Conservation (phyloP, 2,329 filamentous ascomycete species). For the Balansia obtecta region DNA sequence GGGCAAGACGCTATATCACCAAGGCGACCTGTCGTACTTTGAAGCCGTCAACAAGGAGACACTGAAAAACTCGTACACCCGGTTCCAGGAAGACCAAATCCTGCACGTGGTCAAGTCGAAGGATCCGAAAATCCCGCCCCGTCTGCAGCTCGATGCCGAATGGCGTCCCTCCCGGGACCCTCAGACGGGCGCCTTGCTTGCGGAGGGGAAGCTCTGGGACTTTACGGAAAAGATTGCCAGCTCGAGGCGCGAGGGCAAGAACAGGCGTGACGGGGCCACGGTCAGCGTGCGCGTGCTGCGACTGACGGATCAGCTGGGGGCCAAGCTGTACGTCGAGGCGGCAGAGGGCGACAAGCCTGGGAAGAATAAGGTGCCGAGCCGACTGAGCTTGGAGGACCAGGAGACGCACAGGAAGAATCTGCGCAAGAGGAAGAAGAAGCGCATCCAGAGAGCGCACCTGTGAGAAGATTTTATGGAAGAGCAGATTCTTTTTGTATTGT, state of each 20-base stretch:
- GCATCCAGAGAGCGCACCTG: slow-evolving; percentile 39
- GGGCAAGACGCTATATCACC: slow-evolving; percentile 93
- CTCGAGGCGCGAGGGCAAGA: slow-evolving; percentile 83
- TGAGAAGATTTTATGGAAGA: too few species aligned
- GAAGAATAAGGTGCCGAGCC: slow-evolving; percentile 26
- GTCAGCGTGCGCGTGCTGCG: slow-evolving; percentile 71
- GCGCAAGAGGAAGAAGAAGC: slow-evolving; percentile 33
- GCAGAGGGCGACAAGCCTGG: slow-evolving; percentile 23
- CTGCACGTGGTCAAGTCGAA: slow-evolving; percentile 60
- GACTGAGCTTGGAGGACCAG: slow-evolving; percentile 38
- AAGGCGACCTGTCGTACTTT: slow-evolving; percentile 93
- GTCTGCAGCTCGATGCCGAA: slow-evolving; percentile 56
- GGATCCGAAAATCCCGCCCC: slow-evolving; percentile 46
- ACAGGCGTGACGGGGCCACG: slow-evolving; percentile 82
- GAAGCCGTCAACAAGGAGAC: slow-evolving; percentile 98
- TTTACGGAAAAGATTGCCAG: slow-evolving; percentile 82
- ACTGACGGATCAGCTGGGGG: slow-evolving; percentile 63
- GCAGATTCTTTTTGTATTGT: neutral
- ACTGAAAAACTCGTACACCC: slow-evolving; percentile 79
- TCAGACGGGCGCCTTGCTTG: slow-evolving; percentile 45
- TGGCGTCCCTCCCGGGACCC: slow-evolving; percentile 62
- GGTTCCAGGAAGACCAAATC: slow-evolving; percentile 86
- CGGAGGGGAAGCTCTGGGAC: slow-evolving; percentile 73
- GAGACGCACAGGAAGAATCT: slow-evolving; percentile 29
- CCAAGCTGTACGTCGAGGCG: slow-evolving; percentile 52